Evolutionary conservation across 176 grass and related monocot species (phyloP).

Genomic region (Oryza meyeriana): DNA sequence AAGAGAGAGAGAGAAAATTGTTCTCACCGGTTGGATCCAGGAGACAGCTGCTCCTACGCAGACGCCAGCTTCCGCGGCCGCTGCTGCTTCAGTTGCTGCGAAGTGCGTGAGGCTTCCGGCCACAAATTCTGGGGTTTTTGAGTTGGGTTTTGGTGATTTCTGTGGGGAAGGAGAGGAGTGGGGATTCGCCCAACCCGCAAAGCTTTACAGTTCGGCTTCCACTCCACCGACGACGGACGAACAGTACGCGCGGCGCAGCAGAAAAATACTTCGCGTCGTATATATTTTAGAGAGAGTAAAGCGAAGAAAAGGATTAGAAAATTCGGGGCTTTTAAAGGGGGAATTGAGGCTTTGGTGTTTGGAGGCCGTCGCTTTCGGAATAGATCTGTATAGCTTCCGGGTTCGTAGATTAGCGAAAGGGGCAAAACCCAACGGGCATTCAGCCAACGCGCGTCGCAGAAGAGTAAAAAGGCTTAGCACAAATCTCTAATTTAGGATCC

Average conservation of each 20-base stretch:
- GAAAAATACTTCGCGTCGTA: neutral
- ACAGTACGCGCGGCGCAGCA: neutral
- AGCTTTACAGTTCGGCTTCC: conserved; percentile 3
- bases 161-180: conserved; percentile 4
- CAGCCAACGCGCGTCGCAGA: too few species aligned
- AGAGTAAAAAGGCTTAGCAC: too few species aligned
- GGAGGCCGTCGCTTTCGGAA: neutral
- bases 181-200: conserved; percentile 23
- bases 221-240: conserved; percentile 33
- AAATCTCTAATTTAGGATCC: too few species aligned
- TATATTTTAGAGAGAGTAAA: conserved; percentile 28
- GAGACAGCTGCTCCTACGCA: neutral
- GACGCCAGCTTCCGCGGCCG: conserved; percentile 1
- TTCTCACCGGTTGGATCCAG: conserved; percentile 26
- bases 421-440: neutral
- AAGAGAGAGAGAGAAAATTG: neutral
- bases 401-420: neutral
- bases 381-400: conserved; percentile 17
- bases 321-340: neutral
- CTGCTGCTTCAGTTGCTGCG: neutral
- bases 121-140: conserved; percentile 10
- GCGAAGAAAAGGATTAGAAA: neutral
- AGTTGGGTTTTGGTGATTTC: conserved; percentile 1
- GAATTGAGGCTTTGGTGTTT: neutral
- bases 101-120: neutral